Evolutionary conservation across 2,329 filamentous ascomycete genomes (phyloP).

Genomic region (Exophiala sp.): DNA sequence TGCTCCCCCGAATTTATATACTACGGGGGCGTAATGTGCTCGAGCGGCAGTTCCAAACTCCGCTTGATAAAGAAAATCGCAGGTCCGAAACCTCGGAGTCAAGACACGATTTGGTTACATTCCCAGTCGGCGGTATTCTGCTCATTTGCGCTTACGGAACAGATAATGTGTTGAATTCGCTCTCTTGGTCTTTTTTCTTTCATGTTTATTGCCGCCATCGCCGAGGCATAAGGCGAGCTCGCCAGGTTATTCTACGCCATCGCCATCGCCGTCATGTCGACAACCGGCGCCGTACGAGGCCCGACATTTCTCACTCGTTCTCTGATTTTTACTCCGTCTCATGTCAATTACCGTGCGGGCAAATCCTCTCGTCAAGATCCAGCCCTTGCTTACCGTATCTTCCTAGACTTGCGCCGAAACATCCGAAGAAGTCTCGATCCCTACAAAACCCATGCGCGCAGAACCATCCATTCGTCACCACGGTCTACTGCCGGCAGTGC

Average conservation of each 20-base stretch:
- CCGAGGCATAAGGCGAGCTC: background rate
- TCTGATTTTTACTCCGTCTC: conserved; percentile 18
- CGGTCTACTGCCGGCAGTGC: conserved; percentile 5
- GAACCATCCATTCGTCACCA: conserved; percentile 13
- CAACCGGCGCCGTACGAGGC: conserved; percentile 14
- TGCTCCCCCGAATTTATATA: too few relatives aligned
- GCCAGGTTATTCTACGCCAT: background rate
- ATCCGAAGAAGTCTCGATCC: conserved; percentile 22
- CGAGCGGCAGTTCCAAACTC: too few relatives aligned
- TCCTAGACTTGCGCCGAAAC: conserved; percentile 20
- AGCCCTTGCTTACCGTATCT: conserved; percentile 26
- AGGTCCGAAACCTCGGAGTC: too few relatives aligned
- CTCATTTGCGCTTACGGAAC: background rate
- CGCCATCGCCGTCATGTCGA: conserved; percentile 13
- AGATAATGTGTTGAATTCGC: background rate
- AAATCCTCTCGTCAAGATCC: conserved; percentile 22
- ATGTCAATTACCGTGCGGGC: conserved; percentile 26
- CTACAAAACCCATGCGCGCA: conserved; percentile 14
- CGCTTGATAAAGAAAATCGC: too few relatives aligned
- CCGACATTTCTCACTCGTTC: conserved; percentile 23
- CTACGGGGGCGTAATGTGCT: too few relatives aligned
- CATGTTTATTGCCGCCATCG: background rate
- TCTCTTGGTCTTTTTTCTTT: background rate
- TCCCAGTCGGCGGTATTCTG: background rate
- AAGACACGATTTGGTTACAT: background rate